Evolutionary conservation across 768 basidiomycete species (phyloP), one percentile per base, ranked within the genome.

Genomic region (Boletus rubescentipes): DNA sequence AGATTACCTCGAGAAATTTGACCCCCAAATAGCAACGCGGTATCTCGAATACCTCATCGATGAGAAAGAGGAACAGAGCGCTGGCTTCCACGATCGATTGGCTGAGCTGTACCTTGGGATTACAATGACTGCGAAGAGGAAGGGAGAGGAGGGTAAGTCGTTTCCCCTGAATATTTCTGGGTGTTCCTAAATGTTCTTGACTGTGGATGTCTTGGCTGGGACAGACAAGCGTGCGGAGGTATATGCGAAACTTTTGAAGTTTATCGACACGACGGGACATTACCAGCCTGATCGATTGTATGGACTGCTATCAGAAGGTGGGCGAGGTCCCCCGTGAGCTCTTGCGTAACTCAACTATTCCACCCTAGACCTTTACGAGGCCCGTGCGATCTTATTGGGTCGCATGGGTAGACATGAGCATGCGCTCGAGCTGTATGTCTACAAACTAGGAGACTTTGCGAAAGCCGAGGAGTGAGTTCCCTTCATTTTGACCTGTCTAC

Each of bases 381-480:
- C 91, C 15, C 85, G 93, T 38, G 97, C 97, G 0, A 86, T 98
- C 54, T 79, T 99, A 8, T 75, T 98, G 10, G 97, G 97, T 10
- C 81, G 89, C 41, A 78, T 98, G 55, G 93, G 90, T 2, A 84
- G 91, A 49, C 96, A 98, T 57, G 93, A 97, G 57, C 91, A 87
- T 56, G 94, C 96, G 1, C 80, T 98, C n/a, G 92, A 95, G 65
- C 80, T 96, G 14, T 99, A 98, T 67, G 93, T 95, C 7, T 89
- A 98, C 65, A 83, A 85, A 34, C 76, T 98, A 31, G 80, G 86
- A 36, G 89, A 95, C 64, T 93, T 87, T 67, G 56, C 72, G 26
- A 93, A 93, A 57, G 97, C 97, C 0, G 97, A 98, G 75, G 85
- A 89, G 92, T 95, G 62, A 58, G 86, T 67, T 18, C 6, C n/a